These are phyloP conservation scores for Saccharomyces hybrid DNA, from an alignment of 1,139 yeast species.

Conservation along the genomic window DNA sequence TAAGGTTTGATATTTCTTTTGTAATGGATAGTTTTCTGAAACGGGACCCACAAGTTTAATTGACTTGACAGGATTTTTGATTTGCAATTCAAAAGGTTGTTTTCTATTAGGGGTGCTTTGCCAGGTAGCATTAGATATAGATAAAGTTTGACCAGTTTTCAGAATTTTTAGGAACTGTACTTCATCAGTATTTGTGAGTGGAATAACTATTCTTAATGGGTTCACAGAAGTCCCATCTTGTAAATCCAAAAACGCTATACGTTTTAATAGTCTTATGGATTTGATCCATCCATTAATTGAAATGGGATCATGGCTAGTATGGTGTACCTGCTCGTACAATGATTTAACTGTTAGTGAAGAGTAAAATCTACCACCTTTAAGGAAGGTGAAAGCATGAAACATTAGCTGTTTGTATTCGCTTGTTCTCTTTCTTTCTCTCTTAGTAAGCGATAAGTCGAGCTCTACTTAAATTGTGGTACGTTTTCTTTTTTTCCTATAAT, in stretches of 20 bases:
- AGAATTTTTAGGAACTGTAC: slow-evolving; percentile 15
- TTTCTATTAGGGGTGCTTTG: slow-evolving; percentile 27
- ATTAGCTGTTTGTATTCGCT: neutral
- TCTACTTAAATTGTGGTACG: neutral
- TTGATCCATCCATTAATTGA: slow-evolving; percentile 62
- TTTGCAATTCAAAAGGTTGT: slow-evolving; percentile 43
- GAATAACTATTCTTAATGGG: slow-evolving; percentile 52
- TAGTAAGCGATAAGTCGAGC: neutral
- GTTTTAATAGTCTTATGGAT: slow-evolving; percentile 63
- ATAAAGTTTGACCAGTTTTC: slow-evolving; percentile 38
- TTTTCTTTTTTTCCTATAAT: neutral
- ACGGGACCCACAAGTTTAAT: slow-evolving; percentile 48
- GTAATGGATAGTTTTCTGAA: slow-evolving; percentile 64
- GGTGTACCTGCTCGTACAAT: slow-evolving; percentile 8
- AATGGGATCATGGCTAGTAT: slow-evolving; percentile 6
- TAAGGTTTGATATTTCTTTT: slow-evolving; percentile 63
- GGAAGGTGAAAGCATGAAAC: neutral
- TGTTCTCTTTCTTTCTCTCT: neutral
- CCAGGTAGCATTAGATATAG: slow-evolving; percentile 23
- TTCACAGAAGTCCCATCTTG: slow-evolving; percentile 62
- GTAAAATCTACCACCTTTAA: neutral
- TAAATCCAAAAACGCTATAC: slow-evolving; percentile 70
- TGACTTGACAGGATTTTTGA: slow-evolving; percentile 25
- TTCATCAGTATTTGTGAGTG: slow-evolving; percentile 31
- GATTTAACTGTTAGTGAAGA: slow-evolving; percentile 10